phyloP scores from a whole-genome alignment of 73 alveolate genomes.

The Paramecium sexaurelia region DNA sequence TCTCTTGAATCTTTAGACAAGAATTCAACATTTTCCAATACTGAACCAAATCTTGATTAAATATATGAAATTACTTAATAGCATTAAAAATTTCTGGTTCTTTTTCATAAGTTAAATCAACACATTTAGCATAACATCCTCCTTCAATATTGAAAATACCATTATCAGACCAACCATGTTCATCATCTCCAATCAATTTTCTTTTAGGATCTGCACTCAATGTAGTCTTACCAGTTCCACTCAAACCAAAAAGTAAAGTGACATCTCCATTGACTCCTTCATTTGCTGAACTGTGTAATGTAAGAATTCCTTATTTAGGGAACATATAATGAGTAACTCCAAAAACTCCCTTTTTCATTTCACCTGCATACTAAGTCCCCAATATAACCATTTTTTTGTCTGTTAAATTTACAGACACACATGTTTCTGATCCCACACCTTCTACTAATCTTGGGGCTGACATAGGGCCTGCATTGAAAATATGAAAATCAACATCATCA shows the following conservation, averaged over 20 bases:
- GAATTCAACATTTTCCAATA: constrained; percentile 84
- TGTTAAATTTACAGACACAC: constrained; percentile 85
- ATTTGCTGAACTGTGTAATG: constrained; percentile 94
- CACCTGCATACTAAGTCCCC: constrained; percentile 97
- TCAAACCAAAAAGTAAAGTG: constrained; percentile 92
- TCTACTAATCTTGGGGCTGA: constrained; percentile 83
- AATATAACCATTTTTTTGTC: constrained; percentile 86
- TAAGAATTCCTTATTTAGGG: constrained; percentile 89
- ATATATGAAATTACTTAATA: constrained; percentile 40
- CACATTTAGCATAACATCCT: constrained; percentile 96
- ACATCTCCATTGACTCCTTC: constrained; percentile 91
- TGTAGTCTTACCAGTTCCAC: constrained; percentile 98
- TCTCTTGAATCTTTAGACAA: constrained; percentile 72
- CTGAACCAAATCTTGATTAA: constrained; percentile 79
- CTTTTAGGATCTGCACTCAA: constrained; percentile 95
- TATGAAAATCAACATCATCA: constrained; percentile 79
- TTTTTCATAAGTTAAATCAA: constrained; percentile 78
- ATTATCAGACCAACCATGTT: constrained; percentile 95
- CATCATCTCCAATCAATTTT: constrained; percentile 96
- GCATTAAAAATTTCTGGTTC: constrained; percentile 97
- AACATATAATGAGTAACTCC: constrained; percentile 91
- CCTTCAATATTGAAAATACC: constrained; percentile 98
- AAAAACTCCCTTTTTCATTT: constrained; percentile 96
- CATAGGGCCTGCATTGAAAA: constrained; percentile 94
- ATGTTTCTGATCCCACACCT: constrained; percentile 88